phyloP scores from a whole-genome alignment of 805 yeast species.

The Barnettozyma pratensis region DNA sequence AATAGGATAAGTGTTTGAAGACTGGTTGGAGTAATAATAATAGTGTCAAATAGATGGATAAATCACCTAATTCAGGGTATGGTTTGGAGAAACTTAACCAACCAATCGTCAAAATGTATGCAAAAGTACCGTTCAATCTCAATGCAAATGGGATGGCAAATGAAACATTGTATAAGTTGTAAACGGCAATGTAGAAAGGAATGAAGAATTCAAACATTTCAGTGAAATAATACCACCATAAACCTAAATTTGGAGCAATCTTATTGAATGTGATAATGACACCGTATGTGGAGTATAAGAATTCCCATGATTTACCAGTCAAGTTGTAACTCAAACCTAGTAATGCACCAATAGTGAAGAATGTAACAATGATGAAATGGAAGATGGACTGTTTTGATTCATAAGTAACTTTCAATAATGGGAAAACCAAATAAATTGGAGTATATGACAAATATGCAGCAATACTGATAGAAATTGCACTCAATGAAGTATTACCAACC shows the following conservation, averaged over 20 bases:
- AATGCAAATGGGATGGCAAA: constrained; percentile 72
- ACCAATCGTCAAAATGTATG: constrained; percentile 43
- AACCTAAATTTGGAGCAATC: constrained; percentile 83
- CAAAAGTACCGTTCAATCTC: constrained; percentile 66
- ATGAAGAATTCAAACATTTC: constrained; percentile 91
- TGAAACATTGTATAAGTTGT: constrained; percentile 66
- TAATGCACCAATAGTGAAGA: constrained; percentile 25
- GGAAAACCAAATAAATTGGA: constrained; percentile 56
- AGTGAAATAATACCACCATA: constrained; percentile 98
- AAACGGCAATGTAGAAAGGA: constrained; percentile 76
- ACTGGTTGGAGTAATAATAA: constrained; percentile 41
- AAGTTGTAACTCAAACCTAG: constrained; percentile 34
- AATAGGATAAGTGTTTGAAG: constrained; percentile 42
- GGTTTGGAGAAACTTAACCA: constrained; percentile 65
- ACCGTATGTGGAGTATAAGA: constrained; percentile 53
- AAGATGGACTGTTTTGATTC: constrained; percentile 16
- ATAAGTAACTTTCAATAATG: constrained; percentile 37
- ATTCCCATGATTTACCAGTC: constrained; percentile 36
- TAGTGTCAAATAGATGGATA: constrained; percentile 50
- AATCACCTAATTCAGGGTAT: constrained; percentile 81
- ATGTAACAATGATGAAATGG: constrained; percentile 26
- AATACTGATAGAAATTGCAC: constrained; percentile 51
- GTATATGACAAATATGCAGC: constrained; percentile 62
- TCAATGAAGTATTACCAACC: constrained; percentile 32
- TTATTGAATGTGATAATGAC: constrained; percentile 56